Evolutionary conservation across 345 rosid genomes (phyloP).

Genomic region (Sisymbrium irio): DNA sequence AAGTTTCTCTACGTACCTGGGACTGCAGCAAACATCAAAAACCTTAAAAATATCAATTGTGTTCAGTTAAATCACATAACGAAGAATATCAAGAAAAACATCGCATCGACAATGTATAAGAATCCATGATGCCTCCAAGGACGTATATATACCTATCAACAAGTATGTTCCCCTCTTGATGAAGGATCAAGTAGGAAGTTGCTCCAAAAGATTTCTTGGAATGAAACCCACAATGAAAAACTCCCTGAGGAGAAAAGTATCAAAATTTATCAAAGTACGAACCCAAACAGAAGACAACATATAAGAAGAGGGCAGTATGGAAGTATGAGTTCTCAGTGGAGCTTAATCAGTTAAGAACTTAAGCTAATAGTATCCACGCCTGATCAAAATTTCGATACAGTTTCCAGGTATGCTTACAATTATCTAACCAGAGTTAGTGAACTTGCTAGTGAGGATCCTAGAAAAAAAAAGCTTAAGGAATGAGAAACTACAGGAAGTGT

Average conservation of each 20-base stretch:
- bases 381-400: background rate
- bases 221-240: slow-evolving; percentile 70
- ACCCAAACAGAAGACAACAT: background rate
- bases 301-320: background rate
- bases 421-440: background rate
- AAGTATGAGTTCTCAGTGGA: background rate
- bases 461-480: background rate
- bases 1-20: slow-evolving; percentile 52
- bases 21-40: slow-evolving; percentile 40
- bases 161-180: slow-evolving; percentile 56
- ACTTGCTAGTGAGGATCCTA: background rate
- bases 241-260: slow-evolving; percentile 42
- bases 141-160: slow-evolving; percentile 51
- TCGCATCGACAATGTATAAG: background rate
- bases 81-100: background rate
- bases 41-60: background rate
- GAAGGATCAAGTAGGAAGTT: slow-evolving; percentile 54
- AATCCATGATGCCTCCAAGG: background rate
- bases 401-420: background rate
- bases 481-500: slow-evolving; percentile 45
- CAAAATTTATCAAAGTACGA: background rate
- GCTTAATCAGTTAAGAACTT: background rate
- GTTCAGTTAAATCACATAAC: background rate
- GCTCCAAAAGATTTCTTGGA: slow-evolving; percentile 66
- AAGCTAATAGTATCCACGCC: background rate